Evolutionary conservation across 2,329 filamentous ascomycete species (phyloP), one percentile per base, ranked within the genome.

Genomic region (Zasmidium cellare): DNA sequence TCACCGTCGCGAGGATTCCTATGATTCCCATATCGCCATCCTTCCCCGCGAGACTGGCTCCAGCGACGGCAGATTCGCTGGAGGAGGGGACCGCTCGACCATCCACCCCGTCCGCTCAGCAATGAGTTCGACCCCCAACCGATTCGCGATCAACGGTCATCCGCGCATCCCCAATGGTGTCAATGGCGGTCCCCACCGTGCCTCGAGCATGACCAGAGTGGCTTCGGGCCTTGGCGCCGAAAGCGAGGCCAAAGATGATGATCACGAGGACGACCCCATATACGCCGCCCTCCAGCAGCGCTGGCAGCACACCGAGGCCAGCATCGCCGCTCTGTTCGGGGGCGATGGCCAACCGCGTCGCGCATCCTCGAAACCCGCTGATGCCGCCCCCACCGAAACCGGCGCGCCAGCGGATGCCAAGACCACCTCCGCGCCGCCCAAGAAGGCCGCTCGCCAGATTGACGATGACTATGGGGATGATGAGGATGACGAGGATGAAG

Each of bases 381-480:
- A 64, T 55, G 46, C 55, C 56, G 56, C 55, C n/a, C 20, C 51
- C 20, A 38, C 60, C 50, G 55, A 57, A 47, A 48, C 56, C 44
- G 49, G 53, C 44, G 54, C 54, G 44, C 63, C 59, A 66, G 72
- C 72, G 67, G 75, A 69, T 71, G 76, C 73, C 74, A 80, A 77
- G 73, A 72, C 72, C 72, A 25, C 16, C 62, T 67, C 74, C 76
- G 72, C 76, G 77, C 69, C 78, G 76, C 69, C 86, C 78, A 96
- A 94, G 77, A 89, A 90, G 76, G 82, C 86, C 48, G 89, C 88
- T 74, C 84, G 90, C 69, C 81, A 85, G 72, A 92, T 93, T 81
- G 86, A 92, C 67, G 90, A 93, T 68, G 88, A 93, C 75, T 92
- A 93, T 71, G 90, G 89, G 65, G 90, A 93, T 68, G 92, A 96